These are phyloP conservation scores for Eimeria falciformis DNA, from an alignment of 169 alveolate genomes.

Conservation along the genomic window DNA sequence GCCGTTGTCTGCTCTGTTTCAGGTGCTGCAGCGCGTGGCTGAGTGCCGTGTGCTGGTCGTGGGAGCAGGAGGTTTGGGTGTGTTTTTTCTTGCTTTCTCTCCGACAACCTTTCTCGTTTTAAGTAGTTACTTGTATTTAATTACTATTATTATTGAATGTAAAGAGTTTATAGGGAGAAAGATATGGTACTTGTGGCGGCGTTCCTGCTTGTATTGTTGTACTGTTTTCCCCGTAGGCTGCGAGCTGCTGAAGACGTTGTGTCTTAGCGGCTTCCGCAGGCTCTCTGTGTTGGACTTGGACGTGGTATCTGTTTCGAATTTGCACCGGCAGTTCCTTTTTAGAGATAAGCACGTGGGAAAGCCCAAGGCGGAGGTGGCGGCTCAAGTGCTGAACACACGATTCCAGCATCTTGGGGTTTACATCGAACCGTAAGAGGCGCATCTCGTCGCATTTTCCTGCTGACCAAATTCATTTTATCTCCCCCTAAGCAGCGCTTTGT, in stretches of 20 bases:
- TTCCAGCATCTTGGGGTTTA: slow-evolving; percentile 80
- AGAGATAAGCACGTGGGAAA: slow-evolving; percentile 89
- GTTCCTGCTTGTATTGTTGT: neutral
- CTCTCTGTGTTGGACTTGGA: slow-evolving; percentile 97
- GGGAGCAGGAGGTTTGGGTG: slow-evolving; percentile 79
- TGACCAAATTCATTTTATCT: neutral
- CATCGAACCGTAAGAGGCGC: slow-evolving; percentile 46
- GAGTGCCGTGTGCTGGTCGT: slow-evolving; percentile 73
- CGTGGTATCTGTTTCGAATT: slow-evolving; percentile 96
- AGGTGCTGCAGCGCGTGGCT: slow-evolving; percentile 4
- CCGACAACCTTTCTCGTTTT: too few relatives aligned
- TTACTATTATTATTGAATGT: too few relatives aligned
- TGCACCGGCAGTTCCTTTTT: slow-evolving; percentile 96
- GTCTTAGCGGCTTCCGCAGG: slow-evolving; percentile 93
- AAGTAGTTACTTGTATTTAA: too few relatives aligned
- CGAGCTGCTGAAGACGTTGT: slow-evolving; percentile 95
- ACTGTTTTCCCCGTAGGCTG: slow-evolving; percentile 90
- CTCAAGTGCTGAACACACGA: slow-evolving; percentile 86
- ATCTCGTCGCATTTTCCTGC: neutral
- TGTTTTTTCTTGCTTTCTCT: neutral
- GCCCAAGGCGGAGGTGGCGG: slow-evolving; percentile 92
- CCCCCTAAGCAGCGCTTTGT: too few relatives aligned
- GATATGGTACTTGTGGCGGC: neutral
- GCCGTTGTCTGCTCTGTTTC: neutral
- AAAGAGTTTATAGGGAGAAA: too few relatives aligned